Conservation (phyloP, 2,329 filamentous ascomycete genomes). For the Graphilbum fragrans region DNA sequence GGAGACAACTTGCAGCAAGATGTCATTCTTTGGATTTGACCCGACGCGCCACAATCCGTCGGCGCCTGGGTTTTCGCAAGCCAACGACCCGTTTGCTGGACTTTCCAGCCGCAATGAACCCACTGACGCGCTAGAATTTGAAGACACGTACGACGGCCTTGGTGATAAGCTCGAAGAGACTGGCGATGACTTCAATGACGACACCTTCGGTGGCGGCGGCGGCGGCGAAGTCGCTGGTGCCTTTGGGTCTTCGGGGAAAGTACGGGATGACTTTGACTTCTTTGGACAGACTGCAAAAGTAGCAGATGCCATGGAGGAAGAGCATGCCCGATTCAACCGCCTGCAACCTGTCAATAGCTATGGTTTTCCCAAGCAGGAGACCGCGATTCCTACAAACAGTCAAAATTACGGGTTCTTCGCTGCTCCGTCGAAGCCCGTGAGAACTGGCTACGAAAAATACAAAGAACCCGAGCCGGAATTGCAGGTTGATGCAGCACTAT, state of each 20-base stretch:
- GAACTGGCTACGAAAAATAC: conserved; percentile 87
- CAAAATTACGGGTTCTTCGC: conserved; percentile 10
- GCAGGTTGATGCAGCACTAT: conserved; percentile 85
- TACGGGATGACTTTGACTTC: conserved; percentile 95
- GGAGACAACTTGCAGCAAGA: conserved; percentile 21
- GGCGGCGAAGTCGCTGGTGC: conserved; percentile 10
- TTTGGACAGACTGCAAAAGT: conserved; percentile 87
- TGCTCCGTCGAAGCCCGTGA: conserved; percentile 40
- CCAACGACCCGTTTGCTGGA: conserved; percentile 77
- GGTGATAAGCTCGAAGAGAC: conserved; percentile 85
- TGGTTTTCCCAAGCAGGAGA: conserved; percentile 14
- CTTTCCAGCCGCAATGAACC: conserved; percentile 56
- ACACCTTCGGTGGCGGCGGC: conserved; percentile 54
- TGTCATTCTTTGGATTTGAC: conserved; percentile 93
- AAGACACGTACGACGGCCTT: conserved; percentile 93
- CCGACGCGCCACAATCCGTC: conserved; percentile 54
- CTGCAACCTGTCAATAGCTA: conserved; percentile 49
- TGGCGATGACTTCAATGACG: conserved; percentile 91
- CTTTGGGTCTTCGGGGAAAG: conserved; percentile 26
- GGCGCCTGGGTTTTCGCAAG: conserved; percentile 71
- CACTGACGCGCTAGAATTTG: conserved; percentile 60
- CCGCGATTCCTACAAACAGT: conserved; percentile 11
- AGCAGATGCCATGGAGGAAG: conserved; percentile 75
- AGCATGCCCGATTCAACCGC: conserved; percentile 73
- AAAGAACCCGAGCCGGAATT: conserved; percentile 79